These are phyloP conservation scores for Aspergillus piperis DNA, from an alignment of 2,329 filamentous ascomycete genomes.

Conservation along the genomic window DNA sequence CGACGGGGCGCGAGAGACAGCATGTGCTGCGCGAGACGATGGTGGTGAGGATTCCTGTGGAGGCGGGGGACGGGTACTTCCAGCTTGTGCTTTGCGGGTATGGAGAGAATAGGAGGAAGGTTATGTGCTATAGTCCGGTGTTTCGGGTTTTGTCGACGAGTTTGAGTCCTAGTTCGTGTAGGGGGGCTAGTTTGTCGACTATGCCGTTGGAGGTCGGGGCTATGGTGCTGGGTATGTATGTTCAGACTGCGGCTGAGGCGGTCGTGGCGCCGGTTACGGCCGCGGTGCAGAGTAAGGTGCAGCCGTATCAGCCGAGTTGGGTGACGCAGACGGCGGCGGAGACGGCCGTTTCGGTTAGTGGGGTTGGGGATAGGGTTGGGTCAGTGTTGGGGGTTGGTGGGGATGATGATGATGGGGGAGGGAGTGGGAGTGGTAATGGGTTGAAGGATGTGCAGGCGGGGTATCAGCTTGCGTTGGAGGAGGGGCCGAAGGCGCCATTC, in stretches of 20 bases:
- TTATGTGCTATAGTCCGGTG: constrained; percentile 66
- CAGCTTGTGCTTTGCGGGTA: constrained; percentile 64
- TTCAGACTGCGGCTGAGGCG: constrained; percentile 34
- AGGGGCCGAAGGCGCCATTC: constrained; percentile 36
- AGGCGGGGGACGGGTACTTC: constrained; percentile 67
- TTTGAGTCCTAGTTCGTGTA: constrained; percentile 60
- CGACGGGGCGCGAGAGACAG: constrained; percentile 45
- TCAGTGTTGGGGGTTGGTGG: not conserved
- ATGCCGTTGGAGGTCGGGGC: constrained; percentile 66
- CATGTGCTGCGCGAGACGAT: constrained; percentile 64
- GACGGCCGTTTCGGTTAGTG: constrained; percentile 36
- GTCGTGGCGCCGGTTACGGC: constrained; percentile 27
- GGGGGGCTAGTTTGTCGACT: constrained; percentile 65
- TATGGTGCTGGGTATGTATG: constrained; percentile 48
- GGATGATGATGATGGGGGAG: constrained; percentile 20
- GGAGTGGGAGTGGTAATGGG: constrained; percentile 17
- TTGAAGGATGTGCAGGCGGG: not conserved
- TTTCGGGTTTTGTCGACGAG: constrained; percentile 70
- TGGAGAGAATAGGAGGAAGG: constrained; percentile 51
- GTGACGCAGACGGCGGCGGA: constrained; percentile 35
- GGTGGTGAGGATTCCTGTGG: constrained; percentile 64
- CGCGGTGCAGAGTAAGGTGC: constrained; percentile 28
- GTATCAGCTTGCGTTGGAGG: constrained; percentile 19
- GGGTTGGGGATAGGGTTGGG: constrained; percentile 28
- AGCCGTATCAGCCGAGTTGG: constrained; percentile 32